Evolutionary conservation across 2,329 filamentous ascomycete species (phyloP).

Genomic region (Ceratocystis albifundus): DNA sequence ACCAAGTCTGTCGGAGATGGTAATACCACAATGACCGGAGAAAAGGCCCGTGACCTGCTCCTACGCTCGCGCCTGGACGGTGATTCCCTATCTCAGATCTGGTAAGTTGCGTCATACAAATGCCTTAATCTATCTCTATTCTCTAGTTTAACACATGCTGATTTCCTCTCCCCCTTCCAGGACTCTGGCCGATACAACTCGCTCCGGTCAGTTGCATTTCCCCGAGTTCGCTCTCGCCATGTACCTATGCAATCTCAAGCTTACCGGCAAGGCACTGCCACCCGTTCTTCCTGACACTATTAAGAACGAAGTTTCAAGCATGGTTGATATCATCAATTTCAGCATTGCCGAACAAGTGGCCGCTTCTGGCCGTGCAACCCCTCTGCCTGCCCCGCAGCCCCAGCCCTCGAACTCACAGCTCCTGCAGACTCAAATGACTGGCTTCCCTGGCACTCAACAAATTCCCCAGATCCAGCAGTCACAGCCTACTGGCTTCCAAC

Average conservation of each 20-base stretch:
- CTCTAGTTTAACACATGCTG: background rate
- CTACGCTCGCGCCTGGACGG: conserved; percentile 80
- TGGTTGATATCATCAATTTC: conserved; percentile 99
- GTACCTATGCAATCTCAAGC: conserved; percentile 92
- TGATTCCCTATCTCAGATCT: conserved; percentile 81
- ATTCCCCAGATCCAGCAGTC: conserved; percentile 28
- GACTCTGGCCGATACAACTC: conserved; percentile 89
- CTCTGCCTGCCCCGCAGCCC: conserved; percentile 49
- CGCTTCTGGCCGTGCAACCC: conserved; percentile 37
- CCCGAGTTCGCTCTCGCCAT: conserved; percentile 95
- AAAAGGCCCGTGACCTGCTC: conserved; percentile 82
- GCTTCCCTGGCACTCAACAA: conserved; percentile 43
- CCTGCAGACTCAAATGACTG: conserved; percentile 56
- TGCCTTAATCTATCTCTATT: background rate
- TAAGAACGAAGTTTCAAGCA: conserved; percentile 94
- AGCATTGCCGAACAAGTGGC: conserved; percentile 64
- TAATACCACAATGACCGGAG: conserved; percentile 77
- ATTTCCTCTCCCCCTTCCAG: conserved; percentile 34
- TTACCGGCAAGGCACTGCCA: conserved; percentile 77
- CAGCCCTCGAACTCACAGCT: conserved; percentile 61
- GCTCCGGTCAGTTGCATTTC: conserved; percentile 90
- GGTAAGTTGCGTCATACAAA: conserved; percentile 41
- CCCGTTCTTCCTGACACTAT: conserved; percentile 66
- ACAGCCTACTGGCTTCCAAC: conserved; percentile 31
- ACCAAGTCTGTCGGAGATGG: conserved; percentile 82